These are phyloP conservation scores for Warburgia ugandensis DNA, from an alignment of 164 flowering plant species.

Conservation along the genomic window DNA sequence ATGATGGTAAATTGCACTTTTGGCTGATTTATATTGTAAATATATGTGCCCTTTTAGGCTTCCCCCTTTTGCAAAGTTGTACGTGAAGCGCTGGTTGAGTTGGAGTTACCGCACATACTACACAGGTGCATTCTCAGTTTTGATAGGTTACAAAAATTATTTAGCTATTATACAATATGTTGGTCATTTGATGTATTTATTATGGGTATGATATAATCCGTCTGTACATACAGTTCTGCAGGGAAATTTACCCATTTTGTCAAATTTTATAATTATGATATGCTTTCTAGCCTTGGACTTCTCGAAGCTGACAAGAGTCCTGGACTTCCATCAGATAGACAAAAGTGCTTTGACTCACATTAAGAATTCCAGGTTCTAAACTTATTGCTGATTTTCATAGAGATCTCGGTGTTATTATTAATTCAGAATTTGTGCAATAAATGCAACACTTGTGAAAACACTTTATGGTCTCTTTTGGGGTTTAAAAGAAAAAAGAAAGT, in stretches of 20 bases:
- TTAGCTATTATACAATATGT: not conserved
- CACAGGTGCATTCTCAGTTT: conserved; percentile 39
- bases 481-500: no score
- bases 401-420: no score
- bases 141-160: not conserved
- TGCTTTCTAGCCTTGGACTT: not conserved
- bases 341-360: no score
- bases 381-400: no score
- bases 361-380: no score
- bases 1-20: no score
- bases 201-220: not conserved
- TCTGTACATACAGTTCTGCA: not conserved
- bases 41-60: conserved; percentile 34
- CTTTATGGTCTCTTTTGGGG: no score
- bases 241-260: not conserved
- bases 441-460: no score
- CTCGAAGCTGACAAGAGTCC: not conserved
- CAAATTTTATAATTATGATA: not conserved
- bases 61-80: conserved; percentile 97
- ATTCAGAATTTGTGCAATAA: no score
- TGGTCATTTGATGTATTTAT: not conserved
- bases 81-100: conserved; percentile 87
- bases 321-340: no score
- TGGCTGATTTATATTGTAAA: not conserved
- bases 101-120: conserved; percentile 82